Percentiles rank a stretch among this genome's conserved stretches.
phyloP scores from a whole-genome alignment of 176 grass and related monocot species.

The Hordeum marinum region DNA sequence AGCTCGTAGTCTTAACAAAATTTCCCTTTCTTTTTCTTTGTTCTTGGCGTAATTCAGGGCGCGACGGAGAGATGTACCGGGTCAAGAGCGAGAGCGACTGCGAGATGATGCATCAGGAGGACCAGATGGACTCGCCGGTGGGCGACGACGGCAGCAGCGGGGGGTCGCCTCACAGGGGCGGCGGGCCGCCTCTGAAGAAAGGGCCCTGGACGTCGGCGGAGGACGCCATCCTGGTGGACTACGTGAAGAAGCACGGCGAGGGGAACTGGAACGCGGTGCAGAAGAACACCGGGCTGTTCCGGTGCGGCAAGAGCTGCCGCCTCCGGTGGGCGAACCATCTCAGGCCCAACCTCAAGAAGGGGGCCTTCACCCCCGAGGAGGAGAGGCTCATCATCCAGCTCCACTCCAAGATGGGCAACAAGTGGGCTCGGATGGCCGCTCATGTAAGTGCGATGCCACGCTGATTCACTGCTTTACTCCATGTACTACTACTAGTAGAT shows the following conservation, averaged over 20 bases:
- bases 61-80: constrained; percentile 33
- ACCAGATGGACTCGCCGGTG: constrained; percentile 53
- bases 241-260: constrained; percentile 84
- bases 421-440: constrained; percentile 88
- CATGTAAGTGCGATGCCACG: constrained; percentile 47
- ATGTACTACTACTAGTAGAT: no score
- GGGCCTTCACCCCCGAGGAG: constrained; percentile 68
- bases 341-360: constrained; percentile 82
- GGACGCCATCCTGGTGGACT: constrained; percentile 76
- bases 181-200: constrained; percentile 61
- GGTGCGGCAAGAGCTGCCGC: constrained; percentile 93
- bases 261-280: constrained; percentile 96
- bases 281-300: constrained; percentile 72
- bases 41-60: constrained; percentile 6
- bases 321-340: constrained; percentile 94
- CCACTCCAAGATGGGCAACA: constrained; percentile 78
- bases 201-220: constrained; percentile 87
- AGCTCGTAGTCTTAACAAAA: background rate
- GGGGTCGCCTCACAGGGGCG: constrained; percentile 41
- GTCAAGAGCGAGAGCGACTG: constrained; percentile 48
- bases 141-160: constrained; percentile 41
- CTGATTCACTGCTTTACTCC: constrained; percentile 10
- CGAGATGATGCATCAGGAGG: constrained; percentile 38
- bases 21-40: background rate
- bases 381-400: constrained; percentile 80